A percentile compares a stretch with the other conserved stretches of the same genome.
Conservation (phyloP, 352 stramenopile species). For the Blastocystis hominis region DNA sequence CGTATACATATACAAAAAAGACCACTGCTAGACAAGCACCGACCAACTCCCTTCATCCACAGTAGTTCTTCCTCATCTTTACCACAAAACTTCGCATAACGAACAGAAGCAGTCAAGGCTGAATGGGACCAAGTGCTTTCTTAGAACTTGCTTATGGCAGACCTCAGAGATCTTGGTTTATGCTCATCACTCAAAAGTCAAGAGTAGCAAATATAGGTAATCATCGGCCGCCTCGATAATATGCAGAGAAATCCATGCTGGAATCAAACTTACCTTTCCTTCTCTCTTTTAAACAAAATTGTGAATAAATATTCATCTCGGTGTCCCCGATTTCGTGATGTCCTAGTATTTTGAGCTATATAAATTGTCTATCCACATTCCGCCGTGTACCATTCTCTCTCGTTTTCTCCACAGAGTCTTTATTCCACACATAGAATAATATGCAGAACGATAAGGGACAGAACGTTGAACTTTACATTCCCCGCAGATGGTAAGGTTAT, state of each 20-base stretch:
- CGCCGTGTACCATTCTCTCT: neutral
- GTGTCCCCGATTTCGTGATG: slow-evolving; percentile 1
- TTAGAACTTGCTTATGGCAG: neutral
- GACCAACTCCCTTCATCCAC: too few species aligned
- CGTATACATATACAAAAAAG: slow-evolving; percentile 30
- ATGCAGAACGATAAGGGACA: slow-evolving; percentile 56
- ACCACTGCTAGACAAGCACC: slow-evolving; percentile 13
- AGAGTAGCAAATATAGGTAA: slow-evolving; percentile 59
- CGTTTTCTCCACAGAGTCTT: neutral
- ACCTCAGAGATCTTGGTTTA: slow-evolving; percentile 56
- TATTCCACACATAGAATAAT: slow-evolving; percentile 25
- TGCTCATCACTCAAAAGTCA: slow-evolving; percentile 43
- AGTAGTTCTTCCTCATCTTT: too few species aligned
- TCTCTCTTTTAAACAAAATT: too few species aligned
- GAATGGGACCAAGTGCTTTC: too few species aligned
- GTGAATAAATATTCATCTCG: too few species aligned
- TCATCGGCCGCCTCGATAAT: slow-evolving; percentile 42
- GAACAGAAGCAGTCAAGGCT: too few species aligned
- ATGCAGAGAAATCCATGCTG: too few species aligned
- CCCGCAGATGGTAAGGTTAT: slow-evolving; percentile 41
- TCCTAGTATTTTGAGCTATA: neutral
- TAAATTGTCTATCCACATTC: neutral
- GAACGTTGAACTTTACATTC: slow-evolving; percentile 49
- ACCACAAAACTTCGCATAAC: too few species aligned
- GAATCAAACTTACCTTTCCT: neutral